Evolutionary conservation across 768 basidiomycete species (phyloP), one percentile per base, ranked within the genome.

Genomic region (Kwoniella shandongensis): DNA sequence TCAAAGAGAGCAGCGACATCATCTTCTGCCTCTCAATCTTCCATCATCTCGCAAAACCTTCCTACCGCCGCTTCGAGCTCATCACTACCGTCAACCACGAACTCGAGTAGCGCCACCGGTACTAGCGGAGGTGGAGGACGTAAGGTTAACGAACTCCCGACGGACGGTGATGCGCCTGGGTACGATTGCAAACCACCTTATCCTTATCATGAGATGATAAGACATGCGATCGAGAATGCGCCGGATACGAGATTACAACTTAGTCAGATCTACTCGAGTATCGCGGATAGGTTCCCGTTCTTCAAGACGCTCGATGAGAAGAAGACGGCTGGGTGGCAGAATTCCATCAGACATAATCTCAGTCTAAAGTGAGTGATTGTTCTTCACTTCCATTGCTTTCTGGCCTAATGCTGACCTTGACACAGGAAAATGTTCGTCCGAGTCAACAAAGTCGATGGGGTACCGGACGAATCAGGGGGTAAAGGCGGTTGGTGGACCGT

Each of bases 401-500:
- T 25, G 27, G 26, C 11, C 20, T 26, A 17, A 4, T 41, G 40
- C 40, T 42, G 40, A 23, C 39, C 32, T 4, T 22, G 22, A 13
- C 32, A 17, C 53, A 72, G 70, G 50, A 72, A 72, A 66, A 72
- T 72, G 70, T 72, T 72, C 51, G 70, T 72, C 25, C 49, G 70
- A 12, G 65, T 68, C 7, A 69, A 70, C 60, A 74, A 76, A 53
- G 61, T 65, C 15, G 73, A 76, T 57, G 61, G 73, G 1, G 52
- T 67, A 4, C 66, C 65, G 10, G 74, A 73, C 36, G 76, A 73
- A 38, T 59, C 66, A 7, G 63, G 59, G 18, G 75, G 76, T 11
- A 77, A 77, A 57, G 76, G 76, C 23, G 72, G 70, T 26, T 75
- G 74, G 55, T 77, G 76, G 76, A 73, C 70, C 39, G 70, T 72